A percentile compares a stretch with the other conserved stretches of the same genome.
phyloP scores from a whole-genome alignment of 2,329 filamentous ascomycete species.

The Tolypocladium paradoxum region DNA sequence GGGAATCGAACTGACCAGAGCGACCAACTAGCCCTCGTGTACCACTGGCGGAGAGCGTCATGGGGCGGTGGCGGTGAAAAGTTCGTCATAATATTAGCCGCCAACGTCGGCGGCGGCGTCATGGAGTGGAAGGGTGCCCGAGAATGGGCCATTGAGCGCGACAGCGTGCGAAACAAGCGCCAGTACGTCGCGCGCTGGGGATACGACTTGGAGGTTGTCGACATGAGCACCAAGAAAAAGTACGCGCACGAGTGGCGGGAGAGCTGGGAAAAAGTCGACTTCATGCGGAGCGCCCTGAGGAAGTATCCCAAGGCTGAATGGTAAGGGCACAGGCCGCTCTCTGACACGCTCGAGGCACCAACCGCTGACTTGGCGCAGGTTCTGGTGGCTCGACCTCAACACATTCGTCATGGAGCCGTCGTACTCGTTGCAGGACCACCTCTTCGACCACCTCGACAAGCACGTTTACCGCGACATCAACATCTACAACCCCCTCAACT shows the following conservation, averaged over 20 bases:
- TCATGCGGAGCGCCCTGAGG: constrained; percentile 73
- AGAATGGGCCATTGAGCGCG: constrained; percentile 96
- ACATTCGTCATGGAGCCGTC: constrained; percentile 96
- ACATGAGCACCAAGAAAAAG: constrained; percentile 97
- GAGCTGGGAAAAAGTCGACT: constrained; percentile 98
- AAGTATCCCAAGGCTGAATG: constrained; percentile 96
- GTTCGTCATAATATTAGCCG: constrained; percentile 84
- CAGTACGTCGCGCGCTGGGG: constrained; percentile 82
- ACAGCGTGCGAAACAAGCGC: constrained; percentile 91
- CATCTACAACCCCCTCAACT: constrained; percentile 88
- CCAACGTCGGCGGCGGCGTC: constrained; percentile 90
- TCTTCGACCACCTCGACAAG: constrained; percentile 69
- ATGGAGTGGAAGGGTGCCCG: constrained; percentile 98
- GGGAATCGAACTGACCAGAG: neutral
- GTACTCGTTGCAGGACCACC: constrained; percentile 78
- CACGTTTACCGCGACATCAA: constrained; percentile 93
- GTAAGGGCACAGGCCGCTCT: constrained; percentile 42
- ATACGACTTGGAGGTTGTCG: constrained; percentile 90
- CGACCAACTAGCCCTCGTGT: constrained; percentile 33
- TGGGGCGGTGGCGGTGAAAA: constrained; percentile 78
- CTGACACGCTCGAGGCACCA: neutral
- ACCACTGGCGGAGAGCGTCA: constrained; percentile 59
- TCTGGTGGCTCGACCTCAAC: constrained; percentile 98
- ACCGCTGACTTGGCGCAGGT: constrained; percentile 45
- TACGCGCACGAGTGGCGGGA: constrained; percentile 99